These are phyloP conservation scores for Trapa incisa DNA, from an alignment of 345 rosid genomes.

Conservation along the genomic window DNA sequence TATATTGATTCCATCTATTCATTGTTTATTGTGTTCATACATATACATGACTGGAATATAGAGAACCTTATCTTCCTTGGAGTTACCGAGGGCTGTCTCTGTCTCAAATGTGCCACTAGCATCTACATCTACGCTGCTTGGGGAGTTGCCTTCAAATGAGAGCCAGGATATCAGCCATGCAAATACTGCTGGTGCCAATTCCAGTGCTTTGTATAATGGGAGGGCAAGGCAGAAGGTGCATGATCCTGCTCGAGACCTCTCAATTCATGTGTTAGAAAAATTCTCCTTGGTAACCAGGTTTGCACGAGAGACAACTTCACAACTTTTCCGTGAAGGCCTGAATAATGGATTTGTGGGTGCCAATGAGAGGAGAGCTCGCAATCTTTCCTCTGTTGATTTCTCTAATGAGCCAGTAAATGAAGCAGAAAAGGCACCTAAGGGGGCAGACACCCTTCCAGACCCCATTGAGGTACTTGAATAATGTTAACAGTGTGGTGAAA, in stretches of 20 bases:
- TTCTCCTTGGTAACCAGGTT: constrained; percentile 90
- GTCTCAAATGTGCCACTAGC: constrained; percentile 40
- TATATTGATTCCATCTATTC: not conserved
- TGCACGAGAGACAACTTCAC: constrained; percentile 89
- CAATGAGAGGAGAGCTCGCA: constrained; percentile 39
- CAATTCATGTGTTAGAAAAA: constrained; percentile 81
- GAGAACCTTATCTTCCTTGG: constrained; percentile 87
- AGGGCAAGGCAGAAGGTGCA: constrained; percentile 50
- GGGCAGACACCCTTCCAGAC: constrained; percentile 48
- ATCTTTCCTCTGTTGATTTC: constrained; percentile 27
- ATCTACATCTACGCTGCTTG: constrained; percentile 27
- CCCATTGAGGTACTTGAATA: constrained; percentile 62
- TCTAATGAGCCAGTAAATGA: constrained; percentile 26
- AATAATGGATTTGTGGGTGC: constrained; percentile 44
- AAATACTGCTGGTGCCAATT: constrained; percentile 16
- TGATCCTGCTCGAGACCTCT: constrained; percentile 86
- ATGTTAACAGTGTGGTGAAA: not conserved
- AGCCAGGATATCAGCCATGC: constrained; percentile 32
- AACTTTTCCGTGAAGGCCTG: constrained; percentile 58
- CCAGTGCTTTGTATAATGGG: constrained; percentile 27
- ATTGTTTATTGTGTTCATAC: not conserved
- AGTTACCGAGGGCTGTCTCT: constrained; percentile 73
- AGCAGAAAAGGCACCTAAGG: constrained; percentile 28
- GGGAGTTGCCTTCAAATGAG: constrained; percentile 31
- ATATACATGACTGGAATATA: constrained; percentile 20